A percentile compares a stretch with the other conserved stretches of the same genome.
phyloP scores from a whole-genome alignment of 2,329 filamentous ascomycete genomes.

The Pseudocercospora musae region DNA sequence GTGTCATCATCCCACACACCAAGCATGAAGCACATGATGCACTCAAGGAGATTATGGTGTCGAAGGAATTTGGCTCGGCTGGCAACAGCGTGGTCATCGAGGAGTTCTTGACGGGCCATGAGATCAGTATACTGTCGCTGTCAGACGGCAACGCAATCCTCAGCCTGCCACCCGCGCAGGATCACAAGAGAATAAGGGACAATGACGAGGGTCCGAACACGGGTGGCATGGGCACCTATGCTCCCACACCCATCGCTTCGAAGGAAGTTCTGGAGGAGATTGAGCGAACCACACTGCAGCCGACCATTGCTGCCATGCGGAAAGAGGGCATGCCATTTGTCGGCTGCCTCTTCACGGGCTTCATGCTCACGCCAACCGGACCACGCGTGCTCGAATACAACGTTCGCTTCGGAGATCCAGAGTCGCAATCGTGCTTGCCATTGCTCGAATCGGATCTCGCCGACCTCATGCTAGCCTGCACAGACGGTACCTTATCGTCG shows the following conservation, averaged over 20 bases:
- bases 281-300: slow-evolving; percentile 78
- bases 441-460: slow-evolving; percentile 83
- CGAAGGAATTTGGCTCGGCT: slow-evolving; percentile 79
- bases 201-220: slow-evolving; percentile 90
- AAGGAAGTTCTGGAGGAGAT: slow-evolving; percentile 70
- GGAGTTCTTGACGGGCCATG: slow-evolving; percentile 86
- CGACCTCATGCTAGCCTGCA: slow-evolving; percentile 82
- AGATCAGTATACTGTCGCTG: slow-evolving; percentile 87
- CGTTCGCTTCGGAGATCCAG: slow-evolving; percentile 86
- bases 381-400: slow-evolving; percentile 90
- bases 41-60: slow-evolving; percentile 85
- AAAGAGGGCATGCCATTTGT: slow-evolving; percentile 67
- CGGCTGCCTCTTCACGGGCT: slow-evolving; percentile 80
- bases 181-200: slow-evolving; percentile 93
- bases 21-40: slow-evolving; percentile 80
- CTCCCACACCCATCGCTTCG: slow-evolving; percentile 58
- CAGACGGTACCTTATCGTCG: slow-evolving; percentile 66
- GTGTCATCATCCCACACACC: slow-evolving; percentile 80
- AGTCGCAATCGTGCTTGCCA: slow-evolving; percentile 81
- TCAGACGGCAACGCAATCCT: slow-evolving; percentile 82
- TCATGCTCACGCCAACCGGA: slow-evolving; percentile 83
- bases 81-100: slow-evolving; percentile 93
- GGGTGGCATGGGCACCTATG: slow-evolving; percentile 96
- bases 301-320: slow-evolving; percentile 85
- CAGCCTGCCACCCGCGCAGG: slow-evolving; percentile 85